These are phyloP conservation scores for Acrasis kona DNA, from an alignment of 78 protist genomes.

Conservation along the genomic window DNA sequence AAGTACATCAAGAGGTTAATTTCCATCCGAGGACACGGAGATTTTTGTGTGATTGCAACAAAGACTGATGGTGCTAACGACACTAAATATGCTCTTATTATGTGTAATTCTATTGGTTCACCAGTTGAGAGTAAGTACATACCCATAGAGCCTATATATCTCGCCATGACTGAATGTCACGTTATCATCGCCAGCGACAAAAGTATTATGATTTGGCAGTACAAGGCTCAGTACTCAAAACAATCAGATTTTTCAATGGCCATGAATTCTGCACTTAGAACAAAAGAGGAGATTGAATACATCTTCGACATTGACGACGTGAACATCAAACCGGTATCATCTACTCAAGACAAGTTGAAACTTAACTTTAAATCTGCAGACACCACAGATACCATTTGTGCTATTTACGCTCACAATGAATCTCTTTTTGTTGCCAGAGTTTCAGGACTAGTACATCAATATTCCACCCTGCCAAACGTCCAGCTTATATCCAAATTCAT, in stretches of 20 bases:
- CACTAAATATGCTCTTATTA: slow-evolving; percentile 1
- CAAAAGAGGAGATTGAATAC: slow-evolving; percentile 1
- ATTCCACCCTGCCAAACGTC: slow-evolving; percentile 25
- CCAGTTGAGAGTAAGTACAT: slow-evolving; percentile 49
- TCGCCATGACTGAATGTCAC: slow-evolving; percentile 27
- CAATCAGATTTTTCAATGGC: not conserved
- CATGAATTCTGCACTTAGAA: not conserved
- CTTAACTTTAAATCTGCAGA: not conserved
- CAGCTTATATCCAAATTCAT: not conserved
- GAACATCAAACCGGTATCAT: not conserved
- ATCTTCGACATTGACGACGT: slow-evolving; percentile 53
- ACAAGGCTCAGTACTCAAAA: not conserved
- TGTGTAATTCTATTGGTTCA: slow-evolving; percentile 67
- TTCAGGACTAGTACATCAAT: slow-evolving; percentile 24
- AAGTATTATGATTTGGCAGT: slow-evolving; percentile 41
- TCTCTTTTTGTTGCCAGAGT: slow-evolving; percentile 43
- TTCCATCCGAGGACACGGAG: slow-evolving; percentile 23
- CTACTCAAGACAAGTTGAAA: not conserved
- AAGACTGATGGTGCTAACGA: slow-evolving; percentile 1
- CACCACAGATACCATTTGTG: slow-evolving; percentile 15
- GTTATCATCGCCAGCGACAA: slow-evolving; percentile 19
- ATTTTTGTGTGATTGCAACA: slow-evolving; percentile 29
- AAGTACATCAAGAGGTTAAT: slow-evolving; percentile 40
- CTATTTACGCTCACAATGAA: not conserved
- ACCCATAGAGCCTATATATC: slow-evolving; percentile 26